Evolutionary conservation across 306 rosid species (phyloP).

Genomic region (Dalbergia cochinchinensis): DNA sequence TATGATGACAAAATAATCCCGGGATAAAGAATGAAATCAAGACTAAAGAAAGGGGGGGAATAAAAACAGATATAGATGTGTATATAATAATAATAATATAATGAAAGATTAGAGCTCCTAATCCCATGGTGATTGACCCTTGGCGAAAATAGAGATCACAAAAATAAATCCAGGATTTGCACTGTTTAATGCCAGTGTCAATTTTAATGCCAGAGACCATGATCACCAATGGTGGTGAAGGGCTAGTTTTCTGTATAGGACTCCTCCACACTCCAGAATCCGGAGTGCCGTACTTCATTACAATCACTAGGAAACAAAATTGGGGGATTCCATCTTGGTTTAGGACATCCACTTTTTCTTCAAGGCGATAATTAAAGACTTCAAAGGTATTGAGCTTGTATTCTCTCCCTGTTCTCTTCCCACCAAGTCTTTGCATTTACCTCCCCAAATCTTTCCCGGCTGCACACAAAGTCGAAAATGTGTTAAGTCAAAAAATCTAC

Average conservation of each 20-base stretch:
- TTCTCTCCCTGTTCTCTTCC: conserved; percentile 88
- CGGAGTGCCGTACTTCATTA: conserved; percentile 11
- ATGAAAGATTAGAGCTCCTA: conserved; percentile 30
- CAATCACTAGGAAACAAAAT: conserved; percentile 43
- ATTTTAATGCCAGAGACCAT: conserved; percentile 37
- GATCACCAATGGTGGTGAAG: conserved; percentile 29
- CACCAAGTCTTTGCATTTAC: conserved; percentile 84
- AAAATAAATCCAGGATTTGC: conserved; percentile 17
- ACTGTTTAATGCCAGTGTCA: conserved; percentile 14
- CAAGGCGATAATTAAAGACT: conserved; percentile 7
- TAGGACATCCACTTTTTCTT: conserved; percentile 26
- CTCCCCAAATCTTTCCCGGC: conserved; percentile 88
- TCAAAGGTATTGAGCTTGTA: conserved; percentile 86
- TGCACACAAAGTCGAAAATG: conserved; percentile 46
- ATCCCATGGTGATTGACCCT: conserved; percentile 41
- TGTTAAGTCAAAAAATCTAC: conserved; percentile 24
- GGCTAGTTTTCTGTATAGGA: conserved; percentile 37
- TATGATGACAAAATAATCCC: conserved; percentile 48
- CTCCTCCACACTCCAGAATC: conserved; percentile 30
- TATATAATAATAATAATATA: background rate
- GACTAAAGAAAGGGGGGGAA: conserved; percentile 22
- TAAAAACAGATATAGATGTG: background rate
- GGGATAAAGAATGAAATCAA: background rate
- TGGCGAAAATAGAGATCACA: conserved; percentile 40
- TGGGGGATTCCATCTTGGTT: conserved; percentile 44